Conservation (phyloP, 768 basidiomycete genomes). For the Suillus bovinus region DNA sequence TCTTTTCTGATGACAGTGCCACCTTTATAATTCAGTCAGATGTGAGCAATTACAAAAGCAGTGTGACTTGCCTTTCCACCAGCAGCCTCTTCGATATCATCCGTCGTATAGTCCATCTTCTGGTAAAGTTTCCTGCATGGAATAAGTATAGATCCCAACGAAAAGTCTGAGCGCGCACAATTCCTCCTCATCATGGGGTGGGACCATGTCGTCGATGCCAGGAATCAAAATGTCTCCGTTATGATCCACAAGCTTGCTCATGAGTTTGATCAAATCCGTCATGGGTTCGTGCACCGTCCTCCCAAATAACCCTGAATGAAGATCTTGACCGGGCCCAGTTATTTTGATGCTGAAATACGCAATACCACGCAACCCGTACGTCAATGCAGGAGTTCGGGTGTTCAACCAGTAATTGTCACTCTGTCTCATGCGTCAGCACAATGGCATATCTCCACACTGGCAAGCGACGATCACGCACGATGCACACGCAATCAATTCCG, state of each 20-base stretch:
- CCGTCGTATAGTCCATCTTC: constrained; percentile 66
- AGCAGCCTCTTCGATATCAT: constrained; percentile 74
- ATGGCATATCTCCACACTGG: too few species aligned
- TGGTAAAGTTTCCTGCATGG: constrained; percentile 63
- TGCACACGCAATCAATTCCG: constrained; percentile 91
- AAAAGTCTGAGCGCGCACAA: constrained; percentile 39
- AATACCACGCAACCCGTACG: constrained; percentile 89
- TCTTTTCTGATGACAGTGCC: constrained; percentile 76
- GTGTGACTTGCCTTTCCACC: constrained; percentile 51
- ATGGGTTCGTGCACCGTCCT: constrained; percentile 86
- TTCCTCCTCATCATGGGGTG: constrained; percentile 71
- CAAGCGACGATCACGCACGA: constrained; percentile 48
- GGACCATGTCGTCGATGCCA: constrained; percentile 85
- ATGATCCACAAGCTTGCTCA: constrained; percentile 82
- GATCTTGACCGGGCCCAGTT: constrained; percentile 80
- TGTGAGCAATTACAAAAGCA: not conserved
- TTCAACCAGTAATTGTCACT: constrained; percentile 92
- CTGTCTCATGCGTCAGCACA: constrained; percentile 34
- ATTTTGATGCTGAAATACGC: constrained; percentile 84
- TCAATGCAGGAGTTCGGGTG: not conserved
- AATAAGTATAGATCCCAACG: constrained; percentile 7
- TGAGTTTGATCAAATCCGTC: constrained; percentile 85
- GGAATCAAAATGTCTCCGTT: constrained; percentile 86
- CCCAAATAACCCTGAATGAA: constrained; percentile 90
- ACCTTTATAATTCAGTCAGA: constrained; percentile 34